A percentile compares a stretch with the other conserved stretches of the same genome.
Evolutionary conservation across 2,329 filamentous ascomycete species (phyloP).

Genomic region (Colletotrichum tabaci): DNA sequence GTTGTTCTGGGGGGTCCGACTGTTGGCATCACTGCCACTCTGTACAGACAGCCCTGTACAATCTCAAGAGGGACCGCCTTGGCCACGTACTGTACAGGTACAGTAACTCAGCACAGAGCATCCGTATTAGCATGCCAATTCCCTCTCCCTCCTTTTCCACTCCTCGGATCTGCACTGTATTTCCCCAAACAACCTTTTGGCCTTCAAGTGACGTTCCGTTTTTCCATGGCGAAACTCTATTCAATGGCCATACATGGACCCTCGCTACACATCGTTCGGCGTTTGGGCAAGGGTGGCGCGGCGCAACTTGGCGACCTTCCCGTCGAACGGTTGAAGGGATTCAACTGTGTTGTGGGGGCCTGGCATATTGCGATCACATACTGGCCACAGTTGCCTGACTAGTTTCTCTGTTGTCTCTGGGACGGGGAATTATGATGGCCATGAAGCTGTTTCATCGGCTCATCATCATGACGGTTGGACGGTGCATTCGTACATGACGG

Average conservation of each 20-base stretch:
- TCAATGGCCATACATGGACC: constrained; percentile 16
- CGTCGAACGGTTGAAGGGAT: not conserved
- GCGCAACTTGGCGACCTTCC: constrained; percentile 9
- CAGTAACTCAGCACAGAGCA: no score
- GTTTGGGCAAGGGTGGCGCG: constrained; percentile 40
- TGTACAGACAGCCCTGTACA: not conserved
- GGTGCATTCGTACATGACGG: not conserved
- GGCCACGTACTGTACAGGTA: no score
- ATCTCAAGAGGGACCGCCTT: no score
- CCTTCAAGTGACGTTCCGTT: not conserved
- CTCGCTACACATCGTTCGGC: constrained; percentile 39
- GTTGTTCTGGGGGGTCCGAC: constrained; percentile 16
- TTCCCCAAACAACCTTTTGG: not conserved
- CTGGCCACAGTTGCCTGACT: constrained; percentile 14
- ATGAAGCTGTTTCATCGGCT: constrained; percentile 11
- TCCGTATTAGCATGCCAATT: not conserved
- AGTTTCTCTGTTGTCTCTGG: not conserved
- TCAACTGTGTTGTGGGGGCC: constrained; percentile 22
- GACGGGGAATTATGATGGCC: constrained; percentile 6
- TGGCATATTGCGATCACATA: constrained; percentile 24
- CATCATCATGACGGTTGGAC: constrained; percentile 1
- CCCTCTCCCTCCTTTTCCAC: not conserved
- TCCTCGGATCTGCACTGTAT: not conserved
- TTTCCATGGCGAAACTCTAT: constrained; percentile 32
- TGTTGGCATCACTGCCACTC: not conserved